These are phyloP conservation scores for Posidonia australis DNA, from an alignment of 106 monocot species.

Conservation along the genomic window DNA sequence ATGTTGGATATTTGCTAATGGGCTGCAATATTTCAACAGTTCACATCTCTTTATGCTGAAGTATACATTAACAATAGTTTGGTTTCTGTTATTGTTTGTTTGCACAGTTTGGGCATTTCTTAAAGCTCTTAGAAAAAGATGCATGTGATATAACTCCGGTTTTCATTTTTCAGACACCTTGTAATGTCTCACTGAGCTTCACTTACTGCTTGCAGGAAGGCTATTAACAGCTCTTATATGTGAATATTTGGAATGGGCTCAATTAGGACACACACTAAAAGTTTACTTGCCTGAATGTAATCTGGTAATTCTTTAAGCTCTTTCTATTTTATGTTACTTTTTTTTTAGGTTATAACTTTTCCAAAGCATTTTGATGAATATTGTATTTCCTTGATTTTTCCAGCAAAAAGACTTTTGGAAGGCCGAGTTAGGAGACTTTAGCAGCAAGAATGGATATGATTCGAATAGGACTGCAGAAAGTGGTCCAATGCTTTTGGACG, in stretches of 20 bases:
- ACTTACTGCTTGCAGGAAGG: conserved; percentile 37
- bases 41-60: no score
- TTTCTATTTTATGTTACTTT: not conserved
- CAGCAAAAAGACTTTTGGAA: conserved; percentile 97
- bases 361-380: not conserved
- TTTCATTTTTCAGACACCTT: no score
- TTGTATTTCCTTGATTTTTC: conserved; percentile 8
- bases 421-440: conserved; percentile 77
- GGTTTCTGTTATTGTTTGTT: no score
- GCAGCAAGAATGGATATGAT: conserved; percentile 63
- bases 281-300: conserved; percentile 96
- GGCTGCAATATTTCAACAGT: no score
- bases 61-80: no score
- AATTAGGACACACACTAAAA: conserved; percentile 83
- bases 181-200: no score
- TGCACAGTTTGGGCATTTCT: no score
- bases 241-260: conserved; percentile 94
- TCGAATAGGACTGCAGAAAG: conserved; percentile 56
- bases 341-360: not conserved
- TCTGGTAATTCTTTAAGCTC: conserved; percentile 36
- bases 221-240: conserved; percentile 72
- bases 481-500: conserved; percentile 79
- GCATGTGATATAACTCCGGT: no score
- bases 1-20: no score
- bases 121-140: no score